Conservation (phyloP, 1,284 basidiomycete species). For the Naganishia liquefaciens region DNA sequence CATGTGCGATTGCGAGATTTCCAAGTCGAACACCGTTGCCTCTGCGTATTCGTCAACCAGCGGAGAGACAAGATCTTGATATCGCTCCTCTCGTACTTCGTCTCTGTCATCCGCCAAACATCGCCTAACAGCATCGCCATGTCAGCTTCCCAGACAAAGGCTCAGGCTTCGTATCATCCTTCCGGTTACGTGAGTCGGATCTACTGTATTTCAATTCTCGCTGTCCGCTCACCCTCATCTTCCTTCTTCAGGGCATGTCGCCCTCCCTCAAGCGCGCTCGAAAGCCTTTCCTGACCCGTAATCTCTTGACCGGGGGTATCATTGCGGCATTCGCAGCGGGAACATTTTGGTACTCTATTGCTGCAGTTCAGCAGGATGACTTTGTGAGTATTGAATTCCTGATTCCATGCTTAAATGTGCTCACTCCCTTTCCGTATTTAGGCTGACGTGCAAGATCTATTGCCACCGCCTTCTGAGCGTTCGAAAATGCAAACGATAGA, state of each 20-base stretch:
- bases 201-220: not conserved
- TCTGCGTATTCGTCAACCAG: not conserved
- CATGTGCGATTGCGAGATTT: conserved; percentile 17
- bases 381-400: conserved; percentile 60
- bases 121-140: not conserved
- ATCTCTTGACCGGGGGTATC: conserved; percentile 72
- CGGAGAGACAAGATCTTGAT: not conserved
- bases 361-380: conserved; percentile 87
- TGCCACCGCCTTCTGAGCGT: conserved; percentile 50
- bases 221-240: not conserved
- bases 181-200: conserved; percentile 32
- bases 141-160: conserved; percentile 27
- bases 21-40: not conserved
- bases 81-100: not conserved
- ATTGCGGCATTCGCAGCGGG: conserved; percentile 76
- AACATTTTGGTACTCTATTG: conserved; percentile 90
- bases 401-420: not conserved
- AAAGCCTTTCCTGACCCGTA: conserved; percentile 74
- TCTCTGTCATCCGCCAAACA: not conserved
- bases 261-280: conserved; percentile 82
- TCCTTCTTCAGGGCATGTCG: conserved; percentile 67
- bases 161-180: conserved; percentile 34
- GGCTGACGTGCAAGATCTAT: conserved; percentile 53
- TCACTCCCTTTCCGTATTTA: conserved; percentile 20
- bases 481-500: conserved; percentile 48